These are phyloP conservation scores for Thielaviopsis cerberus DNA, from an alignment of 2,329 filamentous ascomycete species.

Conservation along the genomic window DNA sequence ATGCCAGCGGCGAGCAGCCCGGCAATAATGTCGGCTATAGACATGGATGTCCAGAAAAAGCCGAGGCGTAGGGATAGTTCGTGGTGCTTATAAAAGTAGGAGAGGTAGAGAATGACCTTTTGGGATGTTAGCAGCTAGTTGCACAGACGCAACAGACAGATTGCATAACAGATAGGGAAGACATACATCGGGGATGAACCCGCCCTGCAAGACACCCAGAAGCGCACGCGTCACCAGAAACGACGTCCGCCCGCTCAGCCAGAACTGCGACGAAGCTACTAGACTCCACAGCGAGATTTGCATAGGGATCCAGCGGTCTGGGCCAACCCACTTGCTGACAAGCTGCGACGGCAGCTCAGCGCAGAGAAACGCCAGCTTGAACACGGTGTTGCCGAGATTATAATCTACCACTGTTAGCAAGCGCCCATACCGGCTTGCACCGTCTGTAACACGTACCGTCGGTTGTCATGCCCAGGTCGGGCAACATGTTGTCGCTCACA, in stretches of 20 bases:
- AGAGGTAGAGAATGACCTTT: constrained; percentile 22
- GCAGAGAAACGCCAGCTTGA: constrained; percentile 18
- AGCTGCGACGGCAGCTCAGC: constrained; percentile 39
- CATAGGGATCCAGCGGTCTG: constrained; percentile 40
- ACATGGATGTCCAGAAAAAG: constrained; percentile 26
- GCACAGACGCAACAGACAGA: background rate
- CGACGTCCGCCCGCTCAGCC: constrained; percentile 21
- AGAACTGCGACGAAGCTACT: constrained; percentile 30
- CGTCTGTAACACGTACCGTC: constrained; percentile 19
- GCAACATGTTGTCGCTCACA: constrained; percentile 28
- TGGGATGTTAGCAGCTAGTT: background rate
- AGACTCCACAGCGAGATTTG: constrained; percentile 39
- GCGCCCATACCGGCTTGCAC: too few species aligned
- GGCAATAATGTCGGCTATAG: constrained; percentile 22
- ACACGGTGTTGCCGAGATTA: constrained; percentile 20
- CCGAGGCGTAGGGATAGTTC: constrained; percentile 23
- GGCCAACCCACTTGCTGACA: constrained; percentile 37
- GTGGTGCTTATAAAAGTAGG: constrained; percentile 26
- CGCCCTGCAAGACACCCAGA: constrained; percentile 26
- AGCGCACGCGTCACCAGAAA: constrained; percentile 23
- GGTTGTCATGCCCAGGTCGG: constrained; percentile 25
- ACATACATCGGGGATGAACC: constrained; percentile 27
- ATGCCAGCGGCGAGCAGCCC: constrained; percentile 23
- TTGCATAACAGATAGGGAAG: constrained; percentile 11
- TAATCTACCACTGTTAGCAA: constrained; percentile 15